Evolutionary conservation across 176 grass and related monocot species (phyloP), one percentile per base, ranked within the genome.

Genomic region (Avena atlantica): DNA sequence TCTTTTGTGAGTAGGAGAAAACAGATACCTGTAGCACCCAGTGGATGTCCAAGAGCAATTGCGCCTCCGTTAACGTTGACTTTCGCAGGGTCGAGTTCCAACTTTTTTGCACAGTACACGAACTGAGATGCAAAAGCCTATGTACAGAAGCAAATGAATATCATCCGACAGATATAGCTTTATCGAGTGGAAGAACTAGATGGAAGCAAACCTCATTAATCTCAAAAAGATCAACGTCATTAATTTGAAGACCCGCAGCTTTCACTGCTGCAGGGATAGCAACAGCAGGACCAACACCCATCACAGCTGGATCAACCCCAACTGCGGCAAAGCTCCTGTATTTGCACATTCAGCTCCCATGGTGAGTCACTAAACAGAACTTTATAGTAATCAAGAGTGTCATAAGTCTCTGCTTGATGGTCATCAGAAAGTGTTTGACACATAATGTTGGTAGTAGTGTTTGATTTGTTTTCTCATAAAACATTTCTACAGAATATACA

Each of bases 111-210:
- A 78, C 93, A 98, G 85, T 94, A 96, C 24, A 96, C 90, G 55
- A 80, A 98, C 83, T 98, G 92, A 72, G 96, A 98, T 76, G 93
- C 96, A 96, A 98, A 98, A 85, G 96, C 96, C 96, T 98, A 70
- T 45, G 16, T 31, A 84, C 23, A 60, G 81, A 74, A 68, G 61
- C 51, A 42, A 63, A 69, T 14, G 84, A 56, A 53, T 34, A 63
- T 91, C 10, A 85, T 48, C 23, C 21, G 0, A 16, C n/a, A 44
- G 47, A 48, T 64, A 48, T 83, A 82, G 16, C 53, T 4, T 61
- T 82, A 29, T 52, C 5, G 8, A 84, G n/a, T 44, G 50, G 48
- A 81, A 76, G 27, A 70, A 81, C 11, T 52, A 70, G 52, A 77
- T 71, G 42, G 12, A 88, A 63, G 19, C 37, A 89, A 88, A 99